A percentile compares a stretch with the other conserved stretches of the same genome.
Conservation (phyloP, 2,329 filamentous ascomycete genomes). For the Xylaria sp. region DNA sequence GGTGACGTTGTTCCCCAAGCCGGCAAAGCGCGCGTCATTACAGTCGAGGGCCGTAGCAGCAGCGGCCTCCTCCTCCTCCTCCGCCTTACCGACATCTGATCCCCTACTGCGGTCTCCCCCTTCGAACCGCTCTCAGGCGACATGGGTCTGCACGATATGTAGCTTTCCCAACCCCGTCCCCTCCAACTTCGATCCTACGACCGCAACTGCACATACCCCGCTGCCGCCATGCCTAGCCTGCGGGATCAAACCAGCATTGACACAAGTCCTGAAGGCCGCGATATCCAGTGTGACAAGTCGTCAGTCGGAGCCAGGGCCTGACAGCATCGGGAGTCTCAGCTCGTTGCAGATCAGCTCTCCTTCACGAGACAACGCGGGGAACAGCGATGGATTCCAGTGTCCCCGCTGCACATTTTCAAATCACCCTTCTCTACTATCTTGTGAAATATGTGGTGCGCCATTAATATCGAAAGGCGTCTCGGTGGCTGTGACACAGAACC, state of each 20-base stretch:
- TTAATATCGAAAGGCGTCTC: constrained; percentile 67
- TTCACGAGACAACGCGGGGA: constrained; percentile 21
- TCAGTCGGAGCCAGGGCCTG: constrained; percentile 36
- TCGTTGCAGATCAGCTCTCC: constrained; percentile 28
- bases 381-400: constrained; percentile 66
- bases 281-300: constrained; percentile 76
- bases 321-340: constrained; percentile 27
- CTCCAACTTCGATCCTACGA: constrained; percentile 89
- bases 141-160: constrained; percentile 97
- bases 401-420: constrained; percentile 95
- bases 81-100: constrained; percentile 44
- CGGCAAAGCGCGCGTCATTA: constrained; percentile 72
- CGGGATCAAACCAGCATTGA: constrained; percentile 89
- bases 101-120: constrained; percentile 55
- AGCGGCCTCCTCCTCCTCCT: constrained; percentile 58
- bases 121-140: constrained; percentile 69
- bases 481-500: constrained; percentile 54
- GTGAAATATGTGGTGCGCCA: constrained; percentile 90
- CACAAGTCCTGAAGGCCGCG: constrained; percentile 85
- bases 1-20: constrained; percentile 87
- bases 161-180: constrained; percentile 94
- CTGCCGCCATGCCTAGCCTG: constrained; percentile 91
- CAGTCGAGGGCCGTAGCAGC: constrained; percentile 63
- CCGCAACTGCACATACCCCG: constrained; percentile 81
- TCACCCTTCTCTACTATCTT: constrained; percentile 84